phyloP scores from a whole-genome alignment of 164 flowering plant species.

The Stephania yunnanensis region DNA sequence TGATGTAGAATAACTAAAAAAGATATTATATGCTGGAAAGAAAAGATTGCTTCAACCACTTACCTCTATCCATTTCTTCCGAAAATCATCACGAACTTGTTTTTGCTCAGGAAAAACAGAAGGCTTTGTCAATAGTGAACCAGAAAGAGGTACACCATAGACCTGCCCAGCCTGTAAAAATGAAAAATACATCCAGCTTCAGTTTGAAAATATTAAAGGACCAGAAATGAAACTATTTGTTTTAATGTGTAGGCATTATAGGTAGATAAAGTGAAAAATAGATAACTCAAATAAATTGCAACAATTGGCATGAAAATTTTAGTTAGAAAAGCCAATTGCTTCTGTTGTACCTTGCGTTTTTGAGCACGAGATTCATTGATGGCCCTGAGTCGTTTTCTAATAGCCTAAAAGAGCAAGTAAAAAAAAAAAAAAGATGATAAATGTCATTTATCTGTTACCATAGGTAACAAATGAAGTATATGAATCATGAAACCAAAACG shows the following conservation, averaged over 20 bases:
- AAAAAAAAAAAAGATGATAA: not conserved
- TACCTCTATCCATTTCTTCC: conserved; percentile 97
- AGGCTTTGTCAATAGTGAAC: conserved; percentile 56
- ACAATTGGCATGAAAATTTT: not conserved
- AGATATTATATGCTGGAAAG: not conserved
- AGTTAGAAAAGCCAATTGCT: conserved; percentile 5
- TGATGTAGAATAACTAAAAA: not conserved
- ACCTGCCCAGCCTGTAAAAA: conserved; percentile 91
- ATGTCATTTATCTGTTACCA: not conserved
- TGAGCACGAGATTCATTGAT: conserved; percentile 95
- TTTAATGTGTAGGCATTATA: not conserved
- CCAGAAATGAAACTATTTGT: not conserved
- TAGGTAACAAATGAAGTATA: not conserved
- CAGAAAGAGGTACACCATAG: conserved; percentile 91
- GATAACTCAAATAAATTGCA: no score
- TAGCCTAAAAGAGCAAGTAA: conserved; percentile 44
- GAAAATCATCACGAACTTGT: conserved; percentile 71
- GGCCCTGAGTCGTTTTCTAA: conserved; percentile 77
- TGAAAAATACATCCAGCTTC: conserved; percentile 13
- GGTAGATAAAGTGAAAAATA: no score
- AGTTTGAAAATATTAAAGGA: not conserved
- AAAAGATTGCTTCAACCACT: conserved; percentile 10
- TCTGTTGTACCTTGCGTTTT: conserved; percentile 74
- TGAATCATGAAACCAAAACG: not conserved
- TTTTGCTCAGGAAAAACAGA: conserved; percentile 81